Base-by-base conservation (phyloP, 2,329 filamentous ascomycete species). In the Pseudohalonectria lignicola region DNA sequence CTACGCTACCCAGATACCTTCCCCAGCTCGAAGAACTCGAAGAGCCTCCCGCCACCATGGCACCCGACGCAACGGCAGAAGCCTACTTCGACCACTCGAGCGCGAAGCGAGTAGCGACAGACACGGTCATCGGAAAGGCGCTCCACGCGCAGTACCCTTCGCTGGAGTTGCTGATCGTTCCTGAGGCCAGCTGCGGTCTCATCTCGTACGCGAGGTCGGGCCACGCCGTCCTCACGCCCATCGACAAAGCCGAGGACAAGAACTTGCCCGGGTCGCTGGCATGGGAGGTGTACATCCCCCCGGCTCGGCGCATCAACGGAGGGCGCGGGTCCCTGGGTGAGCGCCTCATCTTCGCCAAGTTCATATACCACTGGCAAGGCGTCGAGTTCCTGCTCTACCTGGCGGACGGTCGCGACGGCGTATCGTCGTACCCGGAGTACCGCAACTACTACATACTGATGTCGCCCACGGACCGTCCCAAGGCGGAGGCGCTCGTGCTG, bases 401-500 rank as follows among this genome's bases (percentile, higher is more conserved):
- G 5, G 53, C 57, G 32, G 56, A 63, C 32, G 58, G 61, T 18
- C 59, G 62, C 25, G 63, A 69, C 34, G 64, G 63, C 1, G 34
- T 32, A 3, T 23, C 35, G 5, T 43, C 47, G 2, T 66, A 58
- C 41, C 53, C 56, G 0, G 13, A 35, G 1, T 23, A 52, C 4
- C 45, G 43, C 13, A 63, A 63, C 46, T 59, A 53, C 41, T 69
- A 63, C 44, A 43, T 69, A 17, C 52, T 69, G 1, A 48, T 57
- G 2, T 37, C 54, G 17, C 30, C 23, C 5, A 16, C 36, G 2
- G 48, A 57, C 28, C 49, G 49, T 21, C 34, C 39, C 32, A 49
- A 52, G 23, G 55, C 57, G 3, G 67, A 80, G 41, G 60, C 63
- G 4, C 59, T 83, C 30, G 55, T 82, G 21, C 57, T 70, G 7